Evolutionary conservation across 2,329 filamentous ascomycete species (phyloP).

Genomic region (Colletotrichum costaricense): DNA sequence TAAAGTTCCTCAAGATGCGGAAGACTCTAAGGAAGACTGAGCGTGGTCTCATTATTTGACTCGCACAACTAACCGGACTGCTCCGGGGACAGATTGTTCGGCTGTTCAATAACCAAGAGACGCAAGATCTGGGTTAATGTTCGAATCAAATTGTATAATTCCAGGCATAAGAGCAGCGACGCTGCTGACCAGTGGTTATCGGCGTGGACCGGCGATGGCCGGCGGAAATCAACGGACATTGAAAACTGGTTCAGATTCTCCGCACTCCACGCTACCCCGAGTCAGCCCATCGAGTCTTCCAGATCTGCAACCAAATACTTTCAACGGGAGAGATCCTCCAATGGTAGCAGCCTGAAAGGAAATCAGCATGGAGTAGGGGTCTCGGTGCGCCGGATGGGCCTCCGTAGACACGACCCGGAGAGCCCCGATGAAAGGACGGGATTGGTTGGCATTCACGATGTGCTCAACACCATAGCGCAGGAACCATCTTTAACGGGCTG

Average conservation of each 20-base stretch:
- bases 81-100: neutral
- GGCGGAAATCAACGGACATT: constrained; percentile 20
- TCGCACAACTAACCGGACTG: neutral
- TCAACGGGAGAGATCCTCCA: neutral
- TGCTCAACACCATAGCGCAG: neutral
- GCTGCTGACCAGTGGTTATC: neutral
- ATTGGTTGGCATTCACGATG: constrained; percentile 10
- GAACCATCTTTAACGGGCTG: constrained; percentile 21
- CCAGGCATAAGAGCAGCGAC: neutral
- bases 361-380: constrained; percentile 6
- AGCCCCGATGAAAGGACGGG: neutral
- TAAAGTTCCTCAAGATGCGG: constrained; percentile 61
- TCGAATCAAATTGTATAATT: neutral
- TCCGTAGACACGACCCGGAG: constrained; percentile 18
- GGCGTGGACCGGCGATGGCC: constrained; percentile 2
- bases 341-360: constrained; percentile 12
- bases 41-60: neutral
- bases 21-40: constrained; percentile 32
- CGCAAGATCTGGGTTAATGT: neutral
- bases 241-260: neutral
- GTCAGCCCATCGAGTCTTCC: constrained; percentile 19
- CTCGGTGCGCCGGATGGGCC: constrained; percentile 1
- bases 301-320: neutral
- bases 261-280: constrained; percentile 20
- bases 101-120: neutral